Percentiles rank a stretch among this genome's conserved stretches.
Evolutionary conservation across 2,329 filamentous ascomycete genomes (phyloP).

Genomic region (Waltergamsia citrina): DNA sequence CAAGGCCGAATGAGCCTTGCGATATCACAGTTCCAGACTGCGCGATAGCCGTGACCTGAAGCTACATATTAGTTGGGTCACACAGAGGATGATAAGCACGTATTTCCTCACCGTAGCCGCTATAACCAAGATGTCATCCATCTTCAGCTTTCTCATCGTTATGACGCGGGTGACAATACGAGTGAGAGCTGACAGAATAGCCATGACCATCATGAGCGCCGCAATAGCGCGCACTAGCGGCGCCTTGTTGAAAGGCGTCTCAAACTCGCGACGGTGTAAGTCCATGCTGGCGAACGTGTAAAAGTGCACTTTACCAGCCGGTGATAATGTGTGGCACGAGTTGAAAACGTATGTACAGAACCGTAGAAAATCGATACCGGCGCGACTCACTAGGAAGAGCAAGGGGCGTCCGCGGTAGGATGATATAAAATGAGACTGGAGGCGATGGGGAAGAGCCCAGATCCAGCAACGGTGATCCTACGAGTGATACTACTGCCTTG

Average conservation of each 20-base stretch:
- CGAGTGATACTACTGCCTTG: too few relatives aligned
- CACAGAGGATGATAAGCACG: not conserved
- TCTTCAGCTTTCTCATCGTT: conserved; percentile 7
- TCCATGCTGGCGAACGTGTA: not conserved
- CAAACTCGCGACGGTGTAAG: conserved; percentile 9
- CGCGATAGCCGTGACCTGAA: conserved; percentile 9
- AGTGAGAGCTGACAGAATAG: conserved; percentile 9
- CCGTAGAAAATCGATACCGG: too few relatives aligned
- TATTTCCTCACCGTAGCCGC: conserved; percentile 10
- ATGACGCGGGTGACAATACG: conserved; percentile 8
- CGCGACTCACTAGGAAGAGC: too few relatives aligned
- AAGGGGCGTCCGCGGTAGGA: too few relatives aligned
- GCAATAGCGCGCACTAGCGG: conserved; percentile 11
- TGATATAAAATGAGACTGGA: too few relatives aligned
- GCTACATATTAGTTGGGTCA: too few relatives aligned
- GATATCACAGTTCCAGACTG: conserved; percentile 9
- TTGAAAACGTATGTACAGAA: too few relatives aligned
- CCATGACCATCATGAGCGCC: conserved; percentile 12
- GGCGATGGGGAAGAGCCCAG: too few relatives aligned
- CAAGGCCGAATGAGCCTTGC: conserved; percentile 9
- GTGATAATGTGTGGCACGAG: too few relatives aligned
- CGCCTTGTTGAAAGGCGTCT: conserved; percentile 12
- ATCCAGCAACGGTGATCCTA: too few relatives aligned
- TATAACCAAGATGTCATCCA: conserved; percentile 9
- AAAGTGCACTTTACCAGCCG: too few relatives aligned